Conservation (phyloP, 148 eudicot species). For the Diospyros kaki region DNA sequence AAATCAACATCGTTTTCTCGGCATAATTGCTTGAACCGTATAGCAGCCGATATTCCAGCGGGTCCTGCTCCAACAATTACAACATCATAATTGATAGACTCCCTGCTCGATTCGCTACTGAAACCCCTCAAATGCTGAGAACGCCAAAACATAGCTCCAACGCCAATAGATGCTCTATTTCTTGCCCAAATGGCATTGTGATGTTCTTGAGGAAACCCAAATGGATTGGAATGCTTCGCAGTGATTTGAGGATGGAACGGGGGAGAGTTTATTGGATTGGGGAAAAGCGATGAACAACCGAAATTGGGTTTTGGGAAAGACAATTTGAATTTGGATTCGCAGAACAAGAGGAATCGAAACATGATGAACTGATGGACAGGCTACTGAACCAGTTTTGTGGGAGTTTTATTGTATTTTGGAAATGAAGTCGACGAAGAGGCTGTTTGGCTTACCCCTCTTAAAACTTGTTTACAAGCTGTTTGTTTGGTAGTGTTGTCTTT, state of each 20-base stretch:
- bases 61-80: constrained; percentile 97
- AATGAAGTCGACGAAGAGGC: too few relatives aligned
- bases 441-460: too few relatives aligned
- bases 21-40: constrained; percentile 73
- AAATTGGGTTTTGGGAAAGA: neutral
- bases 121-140: constrained; percentile 26
- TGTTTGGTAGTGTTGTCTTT: too few relatives aligned
- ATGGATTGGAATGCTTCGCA: neutral
- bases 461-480: too few relatives aligned
- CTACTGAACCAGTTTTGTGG: too few relatives aligned
- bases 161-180: neutral
- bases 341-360: constrained; percentile 8
- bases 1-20: constrained; percentile 59
- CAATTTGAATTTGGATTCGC: constrained; percentile 9
- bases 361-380: neutral
- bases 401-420: too few relatives aligned
- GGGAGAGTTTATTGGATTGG: neutral
- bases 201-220: too few relatives aligned
- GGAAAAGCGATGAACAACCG: neutral
- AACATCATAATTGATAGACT: constrained; percentile 71
- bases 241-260: neutral
- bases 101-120: constrained; percentile 44
- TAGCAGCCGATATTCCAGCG: constrained; percentile 93
- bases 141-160: constrained; percentile 26
- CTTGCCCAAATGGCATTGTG: neutral